Evolutionary conservation across 2,329 filamentous ascomycete species (phyloP), one percentile per base, ranked within the genome.

Genomic region (Fusarium armeniacum): DNA sequence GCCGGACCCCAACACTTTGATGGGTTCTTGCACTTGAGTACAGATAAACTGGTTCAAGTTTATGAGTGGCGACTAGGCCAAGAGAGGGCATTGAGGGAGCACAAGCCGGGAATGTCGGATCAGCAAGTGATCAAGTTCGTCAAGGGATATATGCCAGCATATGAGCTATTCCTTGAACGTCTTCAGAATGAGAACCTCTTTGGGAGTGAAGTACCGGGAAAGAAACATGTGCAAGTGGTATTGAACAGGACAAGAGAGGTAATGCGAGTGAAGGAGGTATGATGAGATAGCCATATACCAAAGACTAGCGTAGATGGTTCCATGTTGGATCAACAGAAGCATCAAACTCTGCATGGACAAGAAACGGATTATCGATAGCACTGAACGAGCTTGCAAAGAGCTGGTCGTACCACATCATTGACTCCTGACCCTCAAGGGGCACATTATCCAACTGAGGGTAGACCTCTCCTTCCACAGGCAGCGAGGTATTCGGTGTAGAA

Each of bases 391-490:
- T 78, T 1, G 75, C 76, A 59, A 78, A 78, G 20, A 78, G 44
- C 38, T 78, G 77, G 10, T 78, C 77, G 38, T 77, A 78, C 77
- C 77, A 79, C 43, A 78, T 76, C 64, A 78, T 77, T 1, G 77
- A 78, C 52, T 78, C 76, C n/a, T 79, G 76, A 0, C 76, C 76
- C 20, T 78, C 77, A 1, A 74, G 58, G 0, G 69, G 64, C 18
- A 72, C 49, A 10, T 51, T 44, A 8, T 73, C 66, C 3, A 69
- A 24, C 24, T 41, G 57, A 22, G 46, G 41, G 0, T 15, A 53
- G 10, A 15, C 54, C 2, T 41, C 6, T 4, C 28, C 36, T 13
- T 67, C 62, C 3, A 45, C 9, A 3, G 38, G 26, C 0, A 62
- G 10, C 5, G 46, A 57, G 6, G 15, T 38, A 22, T 20, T 60